A percentile compares a stretch with the other conserved stretches of the same genome.
Evolutionary conservation across 331 rosid species (phyloP).

Genomic region (Rosa hybrid): DNA sequence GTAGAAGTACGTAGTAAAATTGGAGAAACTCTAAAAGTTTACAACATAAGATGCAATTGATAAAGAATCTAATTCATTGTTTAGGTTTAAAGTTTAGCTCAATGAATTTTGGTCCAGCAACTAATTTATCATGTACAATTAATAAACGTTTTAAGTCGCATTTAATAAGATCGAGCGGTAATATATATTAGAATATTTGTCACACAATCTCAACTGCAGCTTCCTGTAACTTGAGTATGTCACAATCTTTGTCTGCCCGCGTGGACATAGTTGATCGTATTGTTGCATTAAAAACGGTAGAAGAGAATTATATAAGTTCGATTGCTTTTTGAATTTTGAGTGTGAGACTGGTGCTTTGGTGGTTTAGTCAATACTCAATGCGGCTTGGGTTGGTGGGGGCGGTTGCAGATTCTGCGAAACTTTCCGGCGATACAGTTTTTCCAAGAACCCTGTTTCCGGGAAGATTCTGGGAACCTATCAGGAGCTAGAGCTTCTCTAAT

Average conservation of each 20-base stretch:
- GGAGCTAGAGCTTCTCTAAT: background rate
- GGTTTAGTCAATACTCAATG: background rate
- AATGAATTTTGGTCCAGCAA: background rate
- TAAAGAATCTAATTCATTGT: background rate
- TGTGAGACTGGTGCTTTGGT: background rate
- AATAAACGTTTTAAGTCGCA: background rate
- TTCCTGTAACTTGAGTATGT: constrained; percentile 8
- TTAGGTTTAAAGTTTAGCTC: background rate
- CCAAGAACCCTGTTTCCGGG: constrained; percentile 26
- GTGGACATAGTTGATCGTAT: no score
- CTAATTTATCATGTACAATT: background rate
- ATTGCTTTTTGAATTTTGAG: background rate
- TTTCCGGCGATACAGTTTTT: constrained; percentile 23
- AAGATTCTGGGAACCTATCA: constrained; percentile 22
- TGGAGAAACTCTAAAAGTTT: background rate
- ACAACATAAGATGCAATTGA: background rate
- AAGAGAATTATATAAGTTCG: background rate
- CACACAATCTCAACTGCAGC: background rate
- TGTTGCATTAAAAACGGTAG: background rate
- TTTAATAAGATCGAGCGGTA: background rate
- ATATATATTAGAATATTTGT: background rate
- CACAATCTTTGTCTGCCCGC: constrained; percentile 23
- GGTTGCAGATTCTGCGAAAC: constrained; percentile 16
- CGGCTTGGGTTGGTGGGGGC: background rate
- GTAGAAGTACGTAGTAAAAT: no score